Evolutionary conservation across 2,329 filamentous ascomycete species (phyloP).

Genomic region (Penicillium italicum): DNA sequence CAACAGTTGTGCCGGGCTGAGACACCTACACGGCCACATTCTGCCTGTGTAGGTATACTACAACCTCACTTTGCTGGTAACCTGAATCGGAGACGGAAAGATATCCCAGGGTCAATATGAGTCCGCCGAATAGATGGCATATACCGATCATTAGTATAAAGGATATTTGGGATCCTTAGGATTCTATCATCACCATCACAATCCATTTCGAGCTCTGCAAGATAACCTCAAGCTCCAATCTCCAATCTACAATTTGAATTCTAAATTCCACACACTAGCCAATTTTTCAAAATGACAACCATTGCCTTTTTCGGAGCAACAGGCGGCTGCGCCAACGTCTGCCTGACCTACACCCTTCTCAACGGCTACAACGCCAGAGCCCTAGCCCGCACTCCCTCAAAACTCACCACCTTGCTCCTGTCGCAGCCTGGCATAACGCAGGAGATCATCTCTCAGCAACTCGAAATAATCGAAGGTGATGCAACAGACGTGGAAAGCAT

Average conservation of each 20-base stretch:
- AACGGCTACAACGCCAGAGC: slow-evolving; percentile 46
- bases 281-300: slow-evolving; percentile 22
- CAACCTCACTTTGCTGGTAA: background rate
- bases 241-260: background rate
- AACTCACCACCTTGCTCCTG: slow-evolving; percentile 44
- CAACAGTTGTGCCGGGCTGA: background rate
- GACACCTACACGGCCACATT: background rate
- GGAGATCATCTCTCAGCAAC: slow-evolving; percentile 35
- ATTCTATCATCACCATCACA: background rate
- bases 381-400: slow-evolving; percentile 49
- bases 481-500: slow-evolving; percentile 43
- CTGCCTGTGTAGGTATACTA: background rate
- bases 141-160: background rate
- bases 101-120: background rate
- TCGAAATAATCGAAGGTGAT: slow-evolving; percentile 49
- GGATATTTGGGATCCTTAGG: background rate
- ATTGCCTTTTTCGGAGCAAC: slow-evolving; percentile 54
- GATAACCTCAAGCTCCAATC: background rate
- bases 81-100: background rate
- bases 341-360: slow-evolving; percentile 44
- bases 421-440: slow-evolving; percentile 39
- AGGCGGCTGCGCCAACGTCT: slow-evolving; percentile 46
- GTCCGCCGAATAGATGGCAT: no score
- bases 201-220: background rate
- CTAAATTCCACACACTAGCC: background rate